Percentiles rank a stretch among this genome's conserved stretches.
These are phyloP conservation scores for Colletotrichum sp. DNA, from an alignment of 2,329 filamentous ascomycete genomes.

Conservation along the genomic window DNA sequence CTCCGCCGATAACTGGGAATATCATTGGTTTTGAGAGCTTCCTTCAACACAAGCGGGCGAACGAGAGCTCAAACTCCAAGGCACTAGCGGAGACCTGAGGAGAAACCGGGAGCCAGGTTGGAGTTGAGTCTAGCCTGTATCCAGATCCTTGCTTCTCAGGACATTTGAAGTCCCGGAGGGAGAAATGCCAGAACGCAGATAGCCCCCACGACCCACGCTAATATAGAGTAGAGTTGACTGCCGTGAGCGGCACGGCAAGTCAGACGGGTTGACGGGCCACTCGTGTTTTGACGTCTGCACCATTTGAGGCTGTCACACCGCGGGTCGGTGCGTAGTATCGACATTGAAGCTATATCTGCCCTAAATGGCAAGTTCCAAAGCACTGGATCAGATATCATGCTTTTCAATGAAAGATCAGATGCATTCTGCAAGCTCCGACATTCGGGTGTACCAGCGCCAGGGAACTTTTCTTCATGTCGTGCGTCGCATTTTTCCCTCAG, in stretches of 20 bases:
- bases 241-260: conserved; percentile 2
- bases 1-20: neutral
- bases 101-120: neutral
- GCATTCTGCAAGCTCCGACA: neutral
- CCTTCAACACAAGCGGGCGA: neutral
- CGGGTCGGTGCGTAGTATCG: neutral
- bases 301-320: neutral
- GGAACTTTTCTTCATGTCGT: neutral
- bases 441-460: neutral
- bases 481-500: conserved; percentile 1
- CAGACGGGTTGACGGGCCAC: neutral
- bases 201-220: conserved; percentile 3
- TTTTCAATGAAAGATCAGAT: neutral
- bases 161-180: neutral
- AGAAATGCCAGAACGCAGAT: neutral
- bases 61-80: neutral
- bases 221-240: neutral
- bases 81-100: neutral
- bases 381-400: neutral
- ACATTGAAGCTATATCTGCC: neutral
- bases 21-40: neutral
- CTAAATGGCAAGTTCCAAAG: neutral
- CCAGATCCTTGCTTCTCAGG: neutral
- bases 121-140: neutral
- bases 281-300: neutral